A percentile compares a stretch with the other conserved stretches of the same genome.
These are phyloP conservation scores for Exophiala mesophila DNA, from an alignment of 2,329 filamentous ascomycete genomes.

Conservation along the genomic window DNA sequence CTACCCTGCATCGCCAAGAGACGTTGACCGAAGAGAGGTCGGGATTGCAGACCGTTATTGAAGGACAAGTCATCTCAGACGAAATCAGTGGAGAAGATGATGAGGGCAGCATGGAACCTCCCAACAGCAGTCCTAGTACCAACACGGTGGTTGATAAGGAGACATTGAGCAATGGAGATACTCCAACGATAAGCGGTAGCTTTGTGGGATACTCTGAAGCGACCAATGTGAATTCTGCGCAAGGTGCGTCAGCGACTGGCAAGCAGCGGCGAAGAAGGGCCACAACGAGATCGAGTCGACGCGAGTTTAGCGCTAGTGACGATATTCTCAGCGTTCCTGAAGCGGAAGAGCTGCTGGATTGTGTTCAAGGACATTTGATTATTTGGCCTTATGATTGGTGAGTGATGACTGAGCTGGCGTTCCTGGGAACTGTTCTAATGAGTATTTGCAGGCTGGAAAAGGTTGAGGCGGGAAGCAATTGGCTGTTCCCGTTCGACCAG, in stretches of 20 bases:
- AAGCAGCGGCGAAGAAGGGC: conserved; percentile 40
- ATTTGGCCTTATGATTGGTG: conserved; percentile 91
- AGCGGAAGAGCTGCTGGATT: conserved; percentile 72
- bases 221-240: conserved; percentile 14
- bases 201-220: conserved; percentile 21
- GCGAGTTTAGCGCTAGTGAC: conserved; percentile 54
- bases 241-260: conserved; percentile 14
- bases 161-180: conserved; percentile 11
- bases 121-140: conserved; percentile 17
- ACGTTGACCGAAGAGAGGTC: conserved; percentile 23
- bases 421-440: conserved; percentile 6
- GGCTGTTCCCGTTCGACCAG: conserved; percentile 94
- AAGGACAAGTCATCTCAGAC: conserved; percentile 27
- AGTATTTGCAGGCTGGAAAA: conserved; percentile 59
- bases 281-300: conserved; percentile 43
- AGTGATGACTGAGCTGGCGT: conserved; percentile 24
- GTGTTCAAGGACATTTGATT: conserved; percentile 84
- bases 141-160: conserved; percentile 16
- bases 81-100: conserved; percentile 27
- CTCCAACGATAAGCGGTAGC: conserved; percentile 7
- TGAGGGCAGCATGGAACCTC: conserved; percentile 8
- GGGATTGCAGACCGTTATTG: conserved; percentile 18
- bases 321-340: conserved; percentile 71
- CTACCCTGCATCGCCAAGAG: conserved; percentile 18
- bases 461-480: conserved; percentile 89